Conservation (phyloP, 1,284 basidiomycete species). For the Trichosporon sp. region DNA sequence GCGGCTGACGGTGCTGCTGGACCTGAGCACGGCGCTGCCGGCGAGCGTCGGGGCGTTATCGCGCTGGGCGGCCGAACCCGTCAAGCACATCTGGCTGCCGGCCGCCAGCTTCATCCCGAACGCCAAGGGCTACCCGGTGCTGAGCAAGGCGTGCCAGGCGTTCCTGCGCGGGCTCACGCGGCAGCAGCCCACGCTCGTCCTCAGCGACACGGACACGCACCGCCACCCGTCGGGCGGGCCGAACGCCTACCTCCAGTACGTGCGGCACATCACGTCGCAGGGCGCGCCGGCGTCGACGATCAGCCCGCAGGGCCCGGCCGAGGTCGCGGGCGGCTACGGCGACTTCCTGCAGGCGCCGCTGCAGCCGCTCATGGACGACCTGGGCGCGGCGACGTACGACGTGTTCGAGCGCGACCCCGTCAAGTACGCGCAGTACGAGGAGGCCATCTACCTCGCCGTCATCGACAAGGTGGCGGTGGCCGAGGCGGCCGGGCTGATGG, state of each 20-base stretch:
- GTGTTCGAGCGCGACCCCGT: conserved; percentile 97
- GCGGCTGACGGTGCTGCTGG: conserved; percentile 76
- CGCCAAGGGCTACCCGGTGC: conserved; percentile 92
- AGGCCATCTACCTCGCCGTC: conserved; percentile 81
- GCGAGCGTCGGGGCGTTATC: conserved; percentile 64
- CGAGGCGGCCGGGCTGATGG: neutral
- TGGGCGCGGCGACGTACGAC: conserved; percentile 92
- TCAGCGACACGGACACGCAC: conserved; percentile 62
- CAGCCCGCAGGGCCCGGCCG: conserved; percentile 58
- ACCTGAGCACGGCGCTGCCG: conserved; percentile 81
- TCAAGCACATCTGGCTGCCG: conserved; percentile 81
- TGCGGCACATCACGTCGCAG: conserved; percentile 74
- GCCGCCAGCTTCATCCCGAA: conserved; percentile 90
- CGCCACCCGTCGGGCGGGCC: conserved; percentile 76
- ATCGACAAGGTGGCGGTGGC: conserved; percentile 57
- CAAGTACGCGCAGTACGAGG: conserved; percentile 93
- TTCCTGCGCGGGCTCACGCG: conserved; percentile 83
- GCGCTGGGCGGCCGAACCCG: conserved; percentile 90
- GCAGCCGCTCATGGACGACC: conserved; percentile 95
- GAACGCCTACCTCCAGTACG: conserved; percentile 83
- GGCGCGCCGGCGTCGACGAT: conserved; percentile 21
- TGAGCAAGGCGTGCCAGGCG: conserved; percentile 83
- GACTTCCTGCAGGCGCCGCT: conserved; percentile 94
- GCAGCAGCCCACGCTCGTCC: conserved; percentile 75
- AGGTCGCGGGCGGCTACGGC: conserved; percentile 86